Evolutionary conservation across 805 yeast species (phyloP).

Genomic region (Candida vaughaniae): DNA sequence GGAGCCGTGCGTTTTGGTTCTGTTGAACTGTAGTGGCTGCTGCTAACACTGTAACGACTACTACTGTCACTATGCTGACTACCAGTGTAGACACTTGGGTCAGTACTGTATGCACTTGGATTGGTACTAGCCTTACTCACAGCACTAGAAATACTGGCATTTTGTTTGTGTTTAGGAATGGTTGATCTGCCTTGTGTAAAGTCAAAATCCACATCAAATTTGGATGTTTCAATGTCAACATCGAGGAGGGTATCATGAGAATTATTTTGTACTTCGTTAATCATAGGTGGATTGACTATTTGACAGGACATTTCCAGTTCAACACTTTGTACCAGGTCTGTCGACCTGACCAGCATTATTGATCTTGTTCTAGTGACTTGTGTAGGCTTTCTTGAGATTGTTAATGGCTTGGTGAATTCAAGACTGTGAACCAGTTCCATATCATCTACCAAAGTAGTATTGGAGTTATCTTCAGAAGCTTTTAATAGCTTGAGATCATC

Average conservation of each 20-base stretch:
- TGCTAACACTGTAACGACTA: background rate
- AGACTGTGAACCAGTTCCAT: slow-evolving; percentile 8
- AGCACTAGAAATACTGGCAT: background rate
- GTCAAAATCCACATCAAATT: slow-evolving; percentile 5
- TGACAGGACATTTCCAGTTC: background rate
- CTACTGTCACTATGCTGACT: no score
- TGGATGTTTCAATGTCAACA: slow-evolving; percentile 5
- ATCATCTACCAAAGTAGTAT: slow-evolving; percentile 16
- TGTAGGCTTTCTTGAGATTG: slow-evolving; percentile 11
- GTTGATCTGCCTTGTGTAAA: background rate
- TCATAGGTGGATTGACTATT: slow-evolving; percentile 1
- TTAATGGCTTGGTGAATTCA: slow-evolving; percentile 13
- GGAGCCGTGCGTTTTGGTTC: no score
- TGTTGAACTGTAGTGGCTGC: no score
- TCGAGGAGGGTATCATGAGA: slow-evolving; percentile 15
- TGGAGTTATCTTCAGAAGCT: slow-evolving; percentile 12
- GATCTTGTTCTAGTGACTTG: background rate
- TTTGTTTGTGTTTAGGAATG: background rate
- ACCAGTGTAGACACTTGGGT: no score
- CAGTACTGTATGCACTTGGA: background rate
- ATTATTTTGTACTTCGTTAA: slow-evolving; percentile 3
- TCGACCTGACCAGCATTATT: slow-evolving; percentile 2
- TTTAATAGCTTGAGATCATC: slow-evolving; percentile 27
- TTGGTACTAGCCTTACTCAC: background rate
- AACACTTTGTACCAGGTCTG: background rate